phyloP scores from a whole-genome alignment of 176 grass and related monocot species.

The Pontederia crassipes region DNA sequence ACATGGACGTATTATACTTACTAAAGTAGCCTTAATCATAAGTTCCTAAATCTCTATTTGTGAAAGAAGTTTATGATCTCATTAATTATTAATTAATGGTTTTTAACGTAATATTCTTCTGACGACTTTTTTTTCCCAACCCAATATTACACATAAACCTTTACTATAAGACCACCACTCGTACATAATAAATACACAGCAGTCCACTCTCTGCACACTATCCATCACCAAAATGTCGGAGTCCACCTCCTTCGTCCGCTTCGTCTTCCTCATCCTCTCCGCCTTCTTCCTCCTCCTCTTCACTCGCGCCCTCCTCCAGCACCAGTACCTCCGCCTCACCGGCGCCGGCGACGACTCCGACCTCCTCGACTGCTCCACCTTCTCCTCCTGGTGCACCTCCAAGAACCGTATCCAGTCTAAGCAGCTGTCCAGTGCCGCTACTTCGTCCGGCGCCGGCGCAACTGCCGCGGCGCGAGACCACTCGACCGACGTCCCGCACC shows the following conservation, averaged over 20 bases:
- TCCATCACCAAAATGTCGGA: slow-evolving; percentile 18
- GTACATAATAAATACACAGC: background rate
- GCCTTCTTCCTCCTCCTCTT: slow-evolving; percentile 36
- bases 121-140: no score
- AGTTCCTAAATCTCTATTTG: no score
- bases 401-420: slow-evolving; percentile 4
- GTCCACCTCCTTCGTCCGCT: slow-evolving; percentile 43
- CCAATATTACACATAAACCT: no score
- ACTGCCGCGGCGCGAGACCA: slow-evolving; percentile 5
- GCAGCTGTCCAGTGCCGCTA: slow-evolving; percentile 20
- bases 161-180: no score
- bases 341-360: background rate
- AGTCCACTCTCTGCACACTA: background rate
- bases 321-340: background rate
- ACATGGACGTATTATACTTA: no score
- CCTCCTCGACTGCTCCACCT: slow-evolving; percentile 23
- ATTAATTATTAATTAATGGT: no score
- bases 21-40: no score
- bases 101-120: no score
- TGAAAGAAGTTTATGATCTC: no score
- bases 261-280: slow-evolving; percentile 48
- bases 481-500: slow-evolving; percentile 34
- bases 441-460: background rate
- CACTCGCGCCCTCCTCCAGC: slow-evolving; percentile 14
- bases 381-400: slow-evolving; percentile 18